Evolutionary conservation across 495 filamentous ascomycete genomes (phyloP).

Genomic region (Jackrogersella minutella): DNA sequence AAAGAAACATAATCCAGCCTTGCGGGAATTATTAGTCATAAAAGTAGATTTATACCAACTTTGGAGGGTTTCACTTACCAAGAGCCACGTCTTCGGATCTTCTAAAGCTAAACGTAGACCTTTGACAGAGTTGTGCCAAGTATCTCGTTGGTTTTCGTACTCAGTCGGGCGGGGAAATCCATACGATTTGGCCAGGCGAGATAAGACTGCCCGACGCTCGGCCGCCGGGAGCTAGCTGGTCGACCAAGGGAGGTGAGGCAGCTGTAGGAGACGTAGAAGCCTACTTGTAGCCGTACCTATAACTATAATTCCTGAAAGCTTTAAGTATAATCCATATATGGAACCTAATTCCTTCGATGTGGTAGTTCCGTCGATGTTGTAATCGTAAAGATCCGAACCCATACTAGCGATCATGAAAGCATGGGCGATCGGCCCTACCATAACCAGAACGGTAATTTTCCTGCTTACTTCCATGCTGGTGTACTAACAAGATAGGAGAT

Average conservation of each 20-base stretch:
- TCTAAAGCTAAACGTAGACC: background rate
- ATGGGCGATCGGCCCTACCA: background rate
- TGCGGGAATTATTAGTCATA: background rate
- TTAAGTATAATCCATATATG: background rate
- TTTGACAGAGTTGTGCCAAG: background rate
- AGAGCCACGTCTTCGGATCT: constrained; percentile 6
- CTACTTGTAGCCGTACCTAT: background rate
- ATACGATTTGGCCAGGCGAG: background rate
- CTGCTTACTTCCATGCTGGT: background rate
- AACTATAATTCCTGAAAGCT: too few species aligned
- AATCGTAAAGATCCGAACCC: background rate
- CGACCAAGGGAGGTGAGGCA: constrained; percentile 16
- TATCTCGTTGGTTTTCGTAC: constrained; percentile 6
- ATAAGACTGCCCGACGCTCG: constrained; percentile 4
- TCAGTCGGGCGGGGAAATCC: background rate
- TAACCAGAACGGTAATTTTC: background rate
- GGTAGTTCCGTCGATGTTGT: background rate
- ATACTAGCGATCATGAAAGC: background rate
- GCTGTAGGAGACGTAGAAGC: background rate
- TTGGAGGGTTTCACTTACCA: background rate
- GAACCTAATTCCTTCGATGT: background rate
- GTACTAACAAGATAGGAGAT: constrained; percentile 23
- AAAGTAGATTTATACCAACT: background rate
- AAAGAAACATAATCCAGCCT: constrained; percentile 2
- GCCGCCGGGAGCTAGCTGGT: background rate